These are phyloP conservation scores for Chaetomium tenue DNA, from an alignment of 495 filamentous ascomycete species.

Conservation along the genomic window DNA sequence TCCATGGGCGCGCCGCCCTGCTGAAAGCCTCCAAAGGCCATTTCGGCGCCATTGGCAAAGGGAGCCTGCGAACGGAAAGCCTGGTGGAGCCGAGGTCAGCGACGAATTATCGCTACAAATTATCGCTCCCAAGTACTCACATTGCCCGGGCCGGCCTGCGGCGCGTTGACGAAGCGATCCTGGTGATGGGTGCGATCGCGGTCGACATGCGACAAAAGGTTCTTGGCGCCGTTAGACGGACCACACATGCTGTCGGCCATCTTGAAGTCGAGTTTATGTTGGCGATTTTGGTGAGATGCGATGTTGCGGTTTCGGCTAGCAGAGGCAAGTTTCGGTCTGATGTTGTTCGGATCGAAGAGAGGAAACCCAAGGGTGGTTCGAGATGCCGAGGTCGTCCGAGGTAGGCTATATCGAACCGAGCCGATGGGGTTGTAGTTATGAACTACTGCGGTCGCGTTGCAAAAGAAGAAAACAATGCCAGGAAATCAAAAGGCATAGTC, in stretches of 20 bases:
- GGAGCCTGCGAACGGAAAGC: conserved; percentile 33
- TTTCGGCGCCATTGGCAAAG: conserved; percentile 20
- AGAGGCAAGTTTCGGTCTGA: not conserved
- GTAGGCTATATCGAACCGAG: conserved; percentile 17
- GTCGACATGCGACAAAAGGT: conserved; percentile 75
- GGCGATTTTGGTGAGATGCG: conserved; percentile 9
- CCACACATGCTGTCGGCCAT: conserved; percentile 88
- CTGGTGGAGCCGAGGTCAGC: conserved; percentile 23
- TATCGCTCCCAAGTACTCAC: conserved; percentile 17
- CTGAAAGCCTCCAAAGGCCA: conserved; percentile 30
- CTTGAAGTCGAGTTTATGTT: conserved; percentile 26
- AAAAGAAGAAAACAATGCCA: conserved; percentile 2
- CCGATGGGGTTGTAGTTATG: not conserved
- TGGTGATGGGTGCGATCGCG: conserved; percentile 81
- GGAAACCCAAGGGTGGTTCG: not conserved
- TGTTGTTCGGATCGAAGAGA: not conserved
- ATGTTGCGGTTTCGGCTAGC: not conserved
- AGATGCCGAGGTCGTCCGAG: conserved; percentile 23
- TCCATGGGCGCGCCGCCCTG: conserved; percentile 20
- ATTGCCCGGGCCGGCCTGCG: conserved; percentile 24
- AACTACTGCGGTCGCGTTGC: conserved; percentile 7
- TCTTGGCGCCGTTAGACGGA: conserved; percentile 84
- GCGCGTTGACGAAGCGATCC: conserved; percentile 55
- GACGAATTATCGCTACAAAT: not conserved
- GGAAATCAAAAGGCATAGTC: conserved; percentile 10